These are phyloP conservation scores for Sphagnum contortum DNA, from an alignment of 225 moss, liverwort and hornwort genomes.

Conservation along the genomic window DNA sequence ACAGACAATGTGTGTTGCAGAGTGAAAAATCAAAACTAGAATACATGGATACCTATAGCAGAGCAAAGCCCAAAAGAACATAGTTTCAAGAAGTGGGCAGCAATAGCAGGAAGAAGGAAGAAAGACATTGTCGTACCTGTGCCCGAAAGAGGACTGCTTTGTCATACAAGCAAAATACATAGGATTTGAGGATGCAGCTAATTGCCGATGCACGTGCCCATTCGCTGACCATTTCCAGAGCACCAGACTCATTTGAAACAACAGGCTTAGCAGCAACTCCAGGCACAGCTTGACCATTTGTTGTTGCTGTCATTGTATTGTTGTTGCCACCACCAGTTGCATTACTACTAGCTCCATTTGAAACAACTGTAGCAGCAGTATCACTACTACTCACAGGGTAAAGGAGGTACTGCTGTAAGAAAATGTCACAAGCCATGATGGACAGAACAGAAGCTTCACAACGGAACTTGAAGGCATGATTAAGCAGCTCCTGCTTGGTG, in stretches of 20 bases:
- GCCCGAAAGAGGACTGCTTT: slow-evolving; percentile 56
- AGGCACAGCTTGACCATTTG: slow-evolving; percentile 6
- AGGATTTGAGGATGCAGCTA: slow-evolving; percentile 62
- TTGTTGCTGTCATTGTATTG: not conserved
- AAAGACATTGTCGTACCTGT: slow-evolving; percentile 29
- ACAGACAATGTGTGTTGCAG: too few relatives aligned
- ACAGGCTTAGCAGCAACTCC: slow-evolving; percentile 18
- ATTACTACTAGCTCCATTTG: slow-evolving; percentile 8
- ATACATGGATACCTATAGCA: too few relatives aligned
- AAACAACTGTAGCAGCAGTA: slow-evolving; percentile 11
- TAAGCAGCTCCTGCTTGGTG: slow-evolving; percentile 50
- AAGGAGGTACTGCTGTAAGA: slow-evolving; percentile 68
- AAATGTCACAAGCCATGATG: slow-evolving; percentile 84
- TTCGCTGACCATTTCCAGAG: slow-evolving; percentile 48
- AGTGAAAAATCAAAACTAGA: too few relatives aligned
- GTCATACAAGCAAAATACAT: slow-evolving; percentile 58
- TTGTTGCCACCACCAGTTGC: too few relatives aligned
- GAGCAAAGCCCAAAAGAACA: too few relatives aligned
- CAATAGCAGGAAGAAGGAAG: too few relatives aligned
- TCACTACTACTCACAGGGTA: slow-evolving; percentile 37
- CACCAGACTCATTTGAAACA: slow-evolving; percentile 57
- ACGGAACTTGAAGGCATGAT: slow-evolving; percentile 60
- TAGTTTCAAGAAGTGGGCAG: too few relatives aligned
- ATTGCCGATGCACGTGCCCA: slow-evolving; percentile 54
- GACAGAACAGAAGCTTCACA: slow-evolving; percentile 87